Base-by-base conservation (phyloP, 2,329 filamentous ascomycete species). In the Fusarium domesticum region DNA sequence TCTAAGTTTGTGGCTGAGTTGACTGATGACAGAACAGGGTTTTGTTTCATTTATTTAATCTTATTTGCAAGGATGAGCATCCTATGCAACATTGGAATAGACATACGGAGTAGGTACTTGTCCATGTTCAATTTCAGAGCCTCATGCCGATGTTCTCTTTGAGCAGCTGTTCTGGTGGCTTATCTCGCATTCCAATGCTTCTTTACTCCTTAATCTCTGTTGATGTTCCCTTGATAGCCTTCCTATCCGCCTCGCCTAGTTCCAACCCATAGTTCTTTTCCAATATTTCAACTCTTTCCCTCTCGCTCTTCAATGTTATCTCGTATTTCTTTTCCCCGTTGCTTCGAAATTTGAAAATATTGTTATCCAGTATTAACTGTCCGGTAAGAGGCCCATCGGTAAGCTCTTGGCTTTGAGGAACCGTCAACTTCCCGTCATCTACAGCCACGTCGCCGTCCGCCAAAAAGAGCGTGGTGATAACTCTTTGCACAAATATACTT, bases 261-360 rank as follows among this genome's bases (percentile, higher is more conserved):
- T 65, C 58, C 37, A 83, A 70, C 6, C 61, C 65, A 53, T 81
- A 82, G 53, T 72, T 73, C 50, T 69, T 69, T 33, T 68, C 66
- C 51, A 83, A 57, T 10, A 72, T 76, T 35, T 56, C 48, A 16
- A 79, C 64, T 8, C 80, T 64, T 36, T 80, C 68, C 10, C 64
- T 62, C 58, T 83, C 80, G 2, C 47, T 73, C 40, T 66, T 57
- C 16, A 78, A 53, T 10, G 47, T 64, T n/a, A 45, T 65, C 46
- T 69, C 65, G n/a, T 77, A 43, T 6, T 73, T 56, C 43, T 69
- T 53, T 14, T 37, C 30, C 6, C 65, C 70, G 2, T 60, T 57
- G 7, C 70, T 39, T 25, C 67, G 64, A 40, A 55, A 62, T 51
- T 77, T 80, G 18, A 81, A 64, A 18, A 70, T 65, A 11, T 68